phyloP scores from a whole-genome alignment of 768 basidiomycete genomes.

The Tubosaeta sp. region DNA sequence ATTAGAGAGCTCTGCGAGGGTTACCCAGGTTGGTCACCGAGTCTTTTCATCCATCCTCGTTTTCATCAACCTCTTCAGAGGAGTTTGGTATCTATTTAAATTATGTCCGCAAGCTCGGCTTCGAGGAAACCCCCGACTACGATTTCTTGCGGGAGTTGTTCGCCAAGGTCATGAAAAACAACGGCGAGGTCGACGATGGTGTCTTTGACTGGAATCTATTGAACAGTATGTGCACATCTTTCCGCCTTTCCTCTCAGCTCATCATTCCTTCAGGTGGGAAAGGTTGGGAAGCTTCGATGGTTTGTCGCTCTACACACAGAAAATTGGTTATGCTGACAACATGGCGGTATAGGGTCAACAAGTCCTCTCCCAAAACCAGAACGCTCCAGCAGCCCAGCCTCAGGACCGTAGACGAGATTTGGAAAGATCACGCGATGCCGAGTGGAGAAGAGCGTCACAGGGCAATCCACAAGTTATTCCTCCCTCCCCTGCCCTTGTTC shows the following conservation, averaged over 20 bases:
- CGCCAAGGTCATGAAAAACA: slow-evolving; percentile 88
- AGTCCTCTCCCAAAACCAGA: slow-evolving; percentile 63
- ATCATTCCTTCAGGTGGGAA: slow-evolving; percentile 58
- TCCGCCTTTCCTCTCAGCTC: slow-evolving; percentile 1
- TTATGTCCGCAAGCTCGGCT: slow-evolving; percentile 98
- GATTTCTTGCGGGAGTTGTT: slow-evolving; percentile 96
- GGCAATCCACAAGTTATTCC: slow-evolving; percentile 53
- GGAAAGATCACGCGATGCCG: slow-evolving; percentile 48
- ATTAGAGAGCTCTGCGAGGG: slow-evolving; percentile 97
- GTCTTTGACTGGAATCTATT: slow-evolving; percentile 95
- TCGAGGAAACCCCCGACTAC: slow-evolving; percentile 99
- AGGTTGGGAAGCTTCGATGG: slow-evolving; percentile 87
- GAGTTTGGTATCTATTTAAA: slow-evolving; percentile 99
- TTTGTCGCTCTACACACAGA: slow-evolving; percentile 35
- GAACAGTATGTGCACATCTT: slow-evolving; percentile 51
- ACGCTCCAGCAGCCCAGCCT: slow-evolving; percentile 40
- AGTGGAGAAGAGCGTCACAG: slow-evolving; percentile 62
- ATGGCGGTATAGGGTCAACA: slow-evolving; percentile 47
- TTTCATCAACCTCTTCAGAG: slow-evolving; percentile 47
- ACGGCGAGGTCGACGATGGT: slow-evolving; percentile 86
- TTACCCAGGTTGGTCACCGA: slow-evolving; percentile 68
- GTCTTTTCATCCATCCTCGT: not conserved
- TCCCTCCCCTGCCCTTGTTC: slow-evolving; percentile 75
- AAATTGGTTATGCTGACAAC: slow-evolving; percentile 6
- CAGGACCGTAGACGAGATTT: slow-evolving; percentile 59